Evolutionary conservation across 2,329 filamentous ascomycete genomes (phyloP), one percentile per base, ranked within the genome.

Genomic region (Fusarium sp.): DNA sequence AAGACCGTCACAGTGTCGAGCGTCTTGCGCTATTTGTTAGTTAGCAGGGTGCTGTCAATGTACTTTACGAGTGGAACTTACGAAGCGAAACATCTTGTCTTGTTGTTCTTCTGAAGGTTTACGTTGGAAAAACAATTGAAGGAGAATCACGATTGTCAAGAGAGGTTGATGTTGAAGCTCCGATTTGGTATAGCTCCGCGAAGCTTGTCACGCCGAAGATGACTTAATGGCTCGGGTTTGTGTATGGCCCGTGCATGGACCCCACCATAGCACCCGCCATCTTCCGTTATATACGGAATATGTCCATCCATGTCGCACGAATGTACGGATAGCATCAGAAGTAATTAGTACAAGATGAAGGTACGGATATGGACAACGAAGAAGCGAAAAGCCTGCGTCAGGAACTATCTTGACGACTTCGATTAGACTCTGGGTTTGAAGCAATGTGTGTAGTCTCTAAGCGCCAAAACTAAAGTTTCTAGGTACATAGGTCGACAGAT

Each of bases 1-100:
- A 98, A 99, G 84, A 99, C 90, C 65, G 95, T 98, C 78, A 98
- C 88, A 71, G 97, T 92, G 83, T 98, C 94, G 79, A 92, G 87
- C 71, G 91, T 87, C 85, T 93, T 94, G 81, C 85, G 87, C 91
- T 94, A 75, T 27, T 52, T 30, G 41, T 41, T 40, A 7, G 54
- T 75, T 52, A 75, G 73, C 49, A 51, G 50, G 62, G 59, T 48
- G 48, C n/a, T 4, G 8, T 27, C 19, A 20, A 19, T 27, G 11
- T 11, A 22, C n/a, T 32, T 40, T 32, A 20, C 7, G n/a, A 14
- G 6, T 14, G 15, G 19, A 17, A 78, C 82, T 76, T 75, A 84
- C 82, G 57, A 84, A 83, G 44, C 81, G 77, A 65, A 84, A 84
- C 82, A 84, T 84, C 27, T 63, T 81, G 74, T 58, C 39, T 13